phyloP scores from a whole-genome alignment of 2,329 filamentous ascomycete species.

The Ophiognomonia clavigignenti-juglandacearum region DNA sequence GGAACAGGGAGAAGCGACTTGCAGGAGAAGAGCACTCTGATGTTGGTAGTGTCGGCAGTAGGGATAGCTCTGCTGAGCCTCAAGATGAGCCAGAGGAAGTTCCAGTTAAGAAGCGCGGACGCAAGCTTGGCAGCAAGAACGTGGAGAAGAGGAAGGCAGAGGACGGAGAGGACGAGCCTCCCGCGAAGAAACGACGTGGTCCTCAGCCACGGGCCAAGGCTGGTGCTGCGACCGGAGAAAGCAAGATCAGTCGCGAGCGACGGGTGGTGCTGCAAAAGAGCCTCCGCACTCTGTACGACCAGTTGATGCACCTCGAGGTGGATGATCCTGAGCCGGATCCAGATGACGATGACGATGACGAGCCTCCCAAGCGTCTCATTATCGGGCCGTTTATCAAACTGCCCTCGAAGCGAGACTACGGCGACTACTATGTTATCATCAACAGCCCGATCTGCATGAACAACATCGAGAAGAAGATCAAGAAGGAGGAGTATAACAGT shows the following conservation, averaged over 20 bases:
- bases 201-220: slow-evolving; percentile 67
- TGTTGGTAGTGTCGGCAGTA: slow-evolving; percentile 74
- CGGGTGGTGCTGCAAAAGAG: slow-evolving; percentile 76
- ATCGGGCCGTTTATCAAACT: slow-evolving; percentile 93
- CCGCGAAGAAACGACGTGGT: slow-evolving; percentile 72
- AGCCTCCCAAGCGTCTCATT: slow-evolving; percentile 66
- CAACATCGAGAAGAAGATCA: slow-evolving; percentile 89
- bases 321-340: slow-evolving; percentile 57
- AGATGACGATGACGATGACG: slow-evolving; percentile 43
- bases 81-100: slow-evolving; percentile 51
- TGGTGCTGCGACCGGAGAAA: slow-evolving; percentile 35
- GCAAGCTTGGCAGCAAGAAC: slow-evolving; percentile 67
- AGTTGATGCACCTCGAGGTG: slow-evolving; percentile 79
- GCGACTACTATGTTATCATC: slow-evolving; percentile 94
- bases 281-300: slow-evolving; percentile 71
- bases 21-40: slow-evolving; percentile 34
- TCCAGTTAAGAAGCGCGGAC: slow-evolving; percentile 74
- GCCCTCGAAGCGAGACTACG: slow-evolving; percentile 82
- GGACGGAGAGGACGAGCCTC: slow-evolving; percentile 70
- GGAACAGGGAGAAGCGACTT: slow-evolving; percentile 65
- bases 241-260: slow-evolving; percentile 62
- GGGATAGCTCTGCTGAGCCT: slow-evolving; percentile 75
- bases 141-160: slow-evolving; percentile 83
- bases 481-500: slow-evolving; percentile 86
- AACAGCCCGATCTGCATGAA: slow-evolving; percentile 93